Percentiles rank a stretch among this genome's conserved stretches.
Evolutionary conservation across 225 moss, liverwort and hornwort species (phyloP).

Genomic region (Pseudisothecium myosuroides): DNA sequence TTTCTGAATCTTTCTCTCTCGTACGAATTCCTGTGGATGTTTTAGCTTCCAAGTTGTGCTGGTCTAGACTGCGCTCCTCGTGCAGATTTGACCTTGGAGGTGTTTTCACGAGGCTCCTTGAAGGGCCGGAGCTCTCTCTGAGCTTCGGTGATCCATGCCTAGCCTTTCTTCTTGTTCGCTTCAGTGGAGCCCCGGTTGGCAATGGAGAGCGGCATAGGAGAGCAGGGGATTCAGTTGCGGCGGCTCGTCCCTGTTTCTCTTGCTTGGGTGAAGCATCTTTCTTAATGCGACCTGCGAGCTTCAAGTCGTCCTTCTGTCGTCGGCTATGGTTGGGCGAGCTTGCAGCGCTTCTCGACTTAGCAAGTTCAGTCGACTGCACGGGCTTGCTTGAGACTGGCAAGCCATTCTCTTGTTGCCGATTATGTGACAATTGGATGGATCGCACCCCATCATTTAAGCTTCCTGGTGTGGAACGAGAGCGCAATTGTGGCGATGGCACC

Average conservation of each 20-base stretch:
- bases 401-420: slow-evolving; percentile 1
- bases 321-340: slow-evolving; percentile 1
- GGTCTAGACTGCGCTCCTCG: neutral
- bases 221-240: neutral
- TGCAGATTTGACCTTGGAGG: neutral
- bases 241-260: neutral
- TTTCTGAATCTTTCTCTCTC: neutral
- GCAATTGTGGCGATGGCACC: neutral
- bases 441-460: neutral
- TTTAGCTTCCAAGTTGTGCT: neutral
- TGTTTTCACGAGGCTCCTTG: neutral
- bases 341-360: neutral
- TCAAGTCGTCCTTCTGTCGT: slow-evolving; percentile 1
- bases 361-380: neutral
- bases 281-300: slow-evolving; percentile 6
- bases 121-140: neutral
- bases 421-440: neutral
- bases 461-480: neutral
- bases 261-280: neutral
- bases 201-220: neutral
- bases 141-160: slow-evolving; percentile 5
- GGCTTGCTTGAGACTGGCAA: neutral
- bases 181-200: neutral
- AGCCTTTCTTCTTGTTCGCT: slow-evolving; percentile 4
- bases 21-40: neutral